A percentile compares a stretch with the other conserved stretches of the same genome.
Evolutionary conservation across 2,329 filamentous ascomycete species (phyloP).

Genomic region (Scedosporium dehoogii): DNA sequence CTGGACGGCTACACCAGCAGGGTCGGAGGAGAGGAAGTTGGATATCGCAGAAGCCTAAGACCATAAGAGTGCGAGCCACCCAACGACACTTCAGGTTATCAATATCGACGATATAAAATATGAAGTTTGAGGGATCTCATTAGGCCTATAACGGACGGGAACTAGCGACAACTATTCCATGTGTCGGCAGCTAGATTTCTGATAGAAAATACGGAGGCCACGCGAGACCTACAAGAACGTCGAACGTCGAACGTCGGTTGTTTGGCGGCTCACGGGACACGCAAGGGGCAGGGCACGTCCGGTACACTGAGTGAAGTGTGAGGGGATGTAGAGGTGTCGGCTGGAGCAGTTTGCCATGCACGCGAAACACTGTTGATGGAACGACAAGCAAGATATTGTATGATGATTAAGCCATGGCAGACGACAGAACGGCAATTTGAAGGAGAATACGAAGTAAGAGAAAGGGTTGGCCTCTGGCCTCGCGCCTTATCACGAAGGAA

Average conservation of each 20-base stretch:
- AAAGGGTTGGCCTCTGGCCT: slow-evolving; percentile 24
- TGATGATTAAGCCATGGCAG: background rate
- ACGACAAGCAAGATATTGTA: background rate
- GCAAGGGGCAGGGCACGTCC: background rate
- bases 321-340: background rate
- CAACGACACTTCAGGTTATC: background rate
- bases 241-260: background rate
- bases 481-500: background rate
- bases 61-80: background rate
- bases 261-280: background rate
- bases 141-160: background rate
- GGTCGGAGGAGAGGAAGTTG: background rate
- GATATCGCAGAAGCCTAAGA: background rate
- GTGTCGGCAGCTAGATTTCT: background rate
- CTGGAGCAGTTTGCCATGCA: background rate
- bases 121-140: background rate
- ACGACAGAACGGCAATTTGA: slow-evolving; percentile 13
- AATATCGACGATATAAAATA: background rate
- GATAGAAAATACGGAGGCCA: background rate
- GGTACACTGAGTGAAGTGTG: background rate
- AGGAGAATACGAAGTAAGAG: slow-evolving; percentile 22
- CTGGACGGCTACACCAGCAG: background rate
- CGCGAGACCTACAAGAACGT: background rate
- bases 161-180: background rate
- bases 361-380: background rate